Conservation (phyloP, 2,329 filamentous ascomycete genomes). For the Pseudogymnoascus sp. region DNA sequence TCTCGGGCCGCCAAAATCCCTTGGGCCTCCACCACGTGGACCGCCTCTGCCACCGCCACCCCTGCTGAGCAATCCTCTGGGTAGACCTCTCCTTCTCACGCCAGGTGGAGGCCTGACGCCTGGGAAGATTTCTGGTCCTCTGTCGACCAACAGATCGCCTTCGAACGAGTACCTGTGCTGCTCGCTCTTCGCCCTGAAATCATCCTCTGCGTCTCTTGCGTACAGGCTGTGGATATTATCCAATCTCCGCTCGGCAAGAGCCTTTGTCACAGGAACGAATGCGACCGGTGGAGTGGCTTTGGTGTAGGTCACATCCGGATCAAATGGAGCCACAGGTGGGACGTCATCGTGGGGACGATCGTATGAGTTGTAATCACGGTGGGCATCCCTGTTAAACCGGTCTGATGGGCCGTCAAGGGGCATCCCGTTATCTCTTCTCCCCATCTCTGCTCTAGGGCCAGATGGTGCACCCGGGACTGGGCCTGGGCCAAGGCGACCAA, state of each 20-base stretch:
- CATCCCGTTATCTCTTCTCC: neutral
- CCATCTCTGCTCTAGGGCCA: slow-evolving; percentile 25
- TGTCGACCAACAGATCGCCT: slow-evolving; percentile 58
- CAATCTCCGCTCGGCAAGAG: slow-evolving; percentile 56
- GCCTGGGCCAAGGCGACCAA: neutral
- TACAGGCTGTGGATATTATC: slow-evolving; percentile 41
- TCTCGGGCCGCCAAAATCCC: neutral
- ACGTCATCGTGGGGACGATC: neutral
- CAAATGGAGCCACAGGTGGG: neutral
- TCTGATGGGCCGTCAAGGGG: neutral
- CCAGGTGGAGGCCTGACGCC: slow-evolving; percentile 51
- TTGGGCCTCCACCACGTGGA: neutral
- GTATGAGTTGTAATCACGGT: neutral
- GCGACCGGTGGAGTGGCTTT: slow-evolving; percentile 38
- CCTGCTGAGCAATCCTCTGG: neutral
- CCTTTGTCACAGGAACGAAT: slow-evolving; percentile 47
- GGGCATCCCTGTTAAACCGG: neutral
- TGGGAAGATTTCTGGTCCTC: slow-evolving; percentile 61
- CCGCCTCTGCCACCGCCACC: neutral
- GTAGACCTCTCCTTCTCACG: slow-evolving; percentile 27
- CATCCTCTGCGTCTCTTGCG: neutral
- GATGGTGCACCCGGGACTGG: slow-evolving; percentile 22
- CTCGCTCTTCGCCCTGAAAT: slow-evolving; percentile 41
- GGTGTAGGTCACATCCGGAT: slow-evolving; percentile 19
- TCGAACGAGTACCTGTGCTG: slow-evolving; percentile 63